These are phyloP conservation scores for Cutaneotrichosporon arboriforme DNA, from an alignment of 1,284 basidiomycete genomes.

Conservation along the genomic window DNA sequence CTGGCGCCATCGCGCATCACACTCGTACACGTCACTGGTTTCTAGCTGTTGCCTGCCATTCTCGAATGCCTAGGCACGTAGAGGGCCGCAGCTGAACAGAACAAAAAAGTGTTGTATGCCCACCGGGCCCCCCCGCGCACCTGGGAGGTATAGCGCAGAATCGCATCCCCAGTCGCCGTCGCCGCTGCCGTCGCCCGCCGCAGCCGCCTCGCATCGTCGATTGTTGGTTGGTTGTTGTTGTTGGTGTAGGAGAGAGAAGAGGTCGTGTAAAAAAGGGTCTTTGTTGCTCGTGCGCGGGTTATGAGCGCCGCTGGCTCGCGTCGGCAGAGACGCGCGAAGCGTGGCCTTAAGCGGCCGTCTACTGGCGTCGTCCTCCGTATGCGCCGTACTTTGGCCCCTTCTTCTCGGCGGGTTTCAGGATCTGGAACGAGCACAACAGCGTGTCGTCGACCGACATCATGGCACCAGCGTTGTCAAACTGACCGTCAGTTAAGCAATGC, in stretches of 20 bases:
- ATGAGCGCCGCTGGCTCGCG: no score
- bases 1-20: not conserved
- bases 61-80: not conserved
- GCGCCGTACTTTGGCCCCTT: conserved; percentile 55
- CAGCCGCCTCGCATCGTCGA: not conserved
- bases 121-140: not conserved
- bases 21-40: conserved; percentile 3
- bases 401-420: conserved; percentile 98
- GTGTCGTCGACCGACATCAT: conserved; percentile 99
- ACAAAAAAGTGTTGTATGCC: not conserved
- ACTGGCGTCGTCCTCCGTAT: conserved; percentile 46
- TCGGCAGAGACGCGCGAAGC: no score
- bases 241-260: not conserved
- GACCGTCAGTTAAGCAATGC: not conserved
- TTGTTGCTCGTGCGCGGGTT: not conserved
- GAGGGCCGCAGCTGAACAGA: not conserved
- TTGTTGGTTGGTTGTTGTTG: conserved; percentile 1
- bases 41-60: not conserved
- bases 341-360: not conserved
- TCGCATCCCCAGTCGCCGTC: conserved; percentile 7
- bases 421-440: conserved; percentile 97
- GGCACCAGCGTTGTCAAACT: conserved; percentile 96
- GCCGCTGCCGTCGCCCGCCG: no score
- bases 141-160: conserved; percentile 6
- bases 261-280: not conserved